phyloP scores from a whole-genome alignment of 169 alveolate species.

The Cryptosporidium ryanae region DNA sequence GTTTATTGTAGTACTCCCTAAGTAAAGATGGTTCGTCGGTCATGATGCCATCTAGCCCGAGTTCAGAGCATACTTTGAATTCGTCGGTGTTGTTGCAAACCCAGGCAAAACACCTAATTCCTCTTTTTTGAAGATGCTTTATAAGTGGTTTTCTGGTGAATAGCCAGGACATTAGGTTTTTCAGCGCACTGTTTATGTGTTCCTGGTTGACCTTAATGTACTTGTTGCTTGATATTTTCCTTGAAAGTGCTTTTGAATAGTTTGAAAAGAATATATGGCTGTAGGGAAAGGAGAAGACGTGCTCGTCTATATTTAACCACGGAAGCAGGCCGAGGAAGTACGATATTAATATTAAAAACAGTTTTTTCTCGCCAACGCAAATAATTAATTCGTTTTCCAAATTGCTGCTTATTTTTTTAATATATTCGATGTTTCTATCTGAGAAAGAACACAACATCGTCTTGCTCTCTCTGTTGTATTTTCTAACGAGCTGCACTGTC shows the following conservation, averaged over 20 bases:
- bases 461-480: conserved; percentile 48
- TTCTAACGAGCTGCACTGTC: conserved; percentile 40
- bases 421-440: conserved; percentile 15
- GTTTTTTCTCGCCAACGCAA: conserved; percentile 23
- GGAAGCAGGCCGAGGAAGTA: conserved; percentile 59
- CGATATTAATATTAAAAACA: conserved; percentile 14
- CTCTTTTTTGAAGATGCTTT: conserved; percentile 62
- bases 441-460: conserved; percentile 64
- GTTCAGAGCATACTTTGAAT: conserved; percentile 33
- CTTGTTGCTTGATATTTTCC: conserved; percentile 16
- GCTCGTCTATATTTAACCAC: conserved; percentile 52
- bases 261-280: conserved; percentile 55
- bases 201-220: conserved; percentile 8
- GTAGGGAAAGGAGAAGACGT: conserved; percentile 62
- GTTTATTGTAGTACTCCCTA: conserved; percentile 42
- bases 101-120: conserved; percentile 74
- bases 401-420: background rate
- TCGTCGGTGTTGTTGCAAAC: conserved; percentile 66
- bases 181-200: background rate
- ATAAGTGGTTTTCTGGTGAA: conserved; percentile 26
- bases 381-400: conserved; percentile 17
- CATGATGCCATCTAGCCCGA: conserved; percentile 71
- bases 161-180: conserved; percentile 37
- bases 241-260: conserved; percentile 15
- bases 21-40: conserved; percentile 47